Conservation (phyloP, 805 yeast genomes). For the Grigorovia jiainica region DNA sequence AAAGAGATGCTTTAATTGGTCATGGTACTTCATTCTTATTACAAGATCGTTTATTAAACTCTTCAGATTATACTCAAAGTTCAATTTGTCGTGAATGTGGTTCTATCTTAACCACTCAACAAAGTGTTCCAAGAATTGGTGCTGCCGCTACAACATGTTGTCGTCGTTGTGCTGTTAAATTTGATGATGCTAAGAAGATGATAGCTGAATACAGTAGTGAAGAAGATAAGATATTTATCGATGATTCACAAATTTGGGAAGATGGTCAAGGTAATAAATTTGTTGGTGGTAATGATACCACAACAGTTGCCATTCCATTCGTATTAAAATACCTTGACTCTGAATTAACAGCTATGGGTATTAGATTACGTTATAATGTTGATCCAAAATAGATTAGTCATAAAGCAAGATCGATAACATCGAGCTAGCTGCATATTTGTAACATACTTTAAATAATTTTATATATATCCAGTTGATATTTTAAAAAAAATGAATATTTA, state of each 20-base stretch:
- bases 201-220: constrained; percentile 27
- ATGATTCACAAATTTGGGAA: constrained; percentile 83
- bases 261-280: constrained; percentile 91
- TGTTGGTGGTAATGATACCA: constrained; percentile 87
- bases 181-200: constrained; percentile 44
- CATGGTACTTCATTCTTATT: constrained; percentile 94
- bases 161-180: constrained; percentile 76
- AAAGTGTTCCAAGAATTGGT: constrained; percentile 87
- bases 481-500: not conserved
- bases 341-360: constrained; percentile 96
- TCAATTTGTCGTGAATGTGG: constrained; percentile 90
- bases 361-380: constrained; percentile 81
- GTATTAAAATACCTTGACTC: constrained; percentile 92
- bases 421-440: not conserved
- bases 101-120: constrained; percentile 79
- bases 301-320: constrained; percentile 93
- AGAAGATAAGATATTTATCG: constrained; percentile 35
- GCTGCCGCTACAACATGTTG: constrained; percentile 69
- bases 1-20: constrained; percentile 96
- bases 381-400: constrained; percentile 38
- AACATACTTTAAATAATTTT: not conserved
- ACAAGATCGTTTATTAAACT: constrained; percentile 90
- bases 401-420: not conserved
- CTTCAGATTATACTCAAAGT: constrained; percentile 91
- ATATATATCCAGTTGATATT: not conserved